Evolutionary conservation across 768 basidiomycete genomes (phyloP).

Genomic region (Tephrocybe sp.): DNA sequence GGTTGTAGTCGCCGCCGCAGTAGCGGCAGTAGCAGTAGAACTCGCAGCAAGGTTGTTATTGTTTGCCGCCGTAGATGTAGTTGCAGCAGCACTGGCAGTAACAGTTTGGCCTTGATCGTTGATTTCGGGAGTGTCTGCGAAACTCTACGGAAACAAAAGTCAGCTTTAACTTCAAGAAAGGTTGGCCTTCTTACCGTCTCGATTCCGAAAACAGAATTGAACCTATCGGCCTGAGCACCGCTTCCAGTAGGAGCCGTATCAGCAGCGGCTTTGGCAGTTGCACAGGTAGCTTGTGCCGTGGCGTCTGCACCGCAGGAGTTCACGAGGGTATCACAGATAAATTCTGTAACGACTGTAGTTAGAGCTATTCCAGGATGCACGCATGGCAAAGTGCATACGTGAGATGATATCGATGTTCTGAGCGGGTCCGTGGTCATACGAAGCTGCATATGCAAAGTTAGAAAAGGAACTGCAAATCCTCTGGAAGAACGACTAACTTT

Average conservation of each 20-base stretch:
- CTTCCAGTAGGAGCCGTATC: conserved; percentile 35
- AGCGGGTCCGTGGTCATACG: conserved; percentile 59
- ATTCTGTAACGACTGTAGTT: conserved; percentile 21
- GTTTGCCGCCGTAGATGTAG: conserved; percentile 2
- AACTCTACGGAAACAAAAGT: conserved; percentile 33
- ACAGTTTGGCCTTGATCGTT: conserved; percentile 40
- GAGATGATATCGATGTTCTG: conserved; percentile 59
- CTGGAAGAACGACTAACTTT: conserved; percentile 25
- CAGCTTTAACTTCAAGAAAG: not conserved
- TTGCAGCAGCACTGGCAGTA: conserved; percentile 23
- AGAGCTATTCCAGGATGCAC: not conserved
- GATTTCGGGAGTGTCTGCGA: conserved; percentile 38
- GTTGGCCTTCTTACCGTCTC: conserved; percentile 32
- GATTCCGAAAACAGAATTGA: conserved; percentile 58
- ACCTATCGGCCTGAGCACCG: conserved; percentile 59
- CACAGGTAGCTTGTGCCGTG: conserved; percentile 49
- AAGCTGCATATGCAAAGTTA: conserved; percentile 33
- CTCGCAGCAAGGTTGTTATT: conserved; percentile 6
- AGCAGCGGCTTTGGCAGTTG: conserved; percentile 37
- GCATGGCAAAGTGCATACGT: conserved; percentile 23
- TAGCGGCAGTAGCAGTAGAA: conserved; percentile 8
- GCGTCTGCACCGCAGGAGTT: conserved; percentile 54
- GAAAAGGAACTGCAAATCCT: not conserved
- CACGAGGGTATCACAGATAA: conserved; percentile 54
- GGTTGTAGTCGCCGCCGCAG: conserved; percentile 8